These are phyloP conservation scores for Nephelium lappaceum DNA, from an alignment of 345 rosid species.

Conservation along the genomic window DNA sequence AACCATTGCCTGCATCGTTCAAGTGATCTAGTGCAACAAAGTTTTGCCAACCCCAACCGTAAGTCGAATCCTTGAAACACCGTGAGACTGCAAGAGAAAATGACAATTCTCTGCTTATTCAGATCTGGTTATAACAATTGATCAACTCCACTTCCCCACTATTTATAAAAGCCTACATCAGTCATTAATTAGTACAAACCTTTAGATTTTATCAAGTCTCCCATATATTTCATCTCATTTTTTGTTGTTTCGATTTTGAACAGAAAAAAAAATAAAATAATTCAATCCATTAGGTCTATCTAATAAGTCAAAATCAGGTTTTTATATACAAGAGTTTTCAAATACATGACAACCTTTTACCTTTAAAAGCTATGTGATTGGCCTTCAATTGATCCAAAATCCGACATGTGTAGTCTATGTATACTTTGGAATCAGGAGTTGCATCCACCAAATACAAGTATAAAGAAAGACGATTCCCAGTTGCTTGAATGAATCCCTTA, in stretches of 20 bases:
- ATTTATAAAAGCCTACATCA: too few relatives aligned
- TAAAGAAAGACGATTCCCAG: slow-evolving; percentile 27
- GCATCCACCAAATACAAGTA: slow-evolving; percentile 35
- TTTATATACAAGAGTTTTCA: background rate
- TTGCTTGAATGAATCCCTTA: slow-evolving; percentile 28
- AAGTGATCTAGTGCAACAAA: slow-evolving; percentile 30
- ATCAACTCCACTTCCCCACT: too few relatives aligned
- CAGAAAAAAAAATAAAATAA: too few relatives aligned
- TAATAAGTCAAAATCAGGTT: too few relatives aligned
- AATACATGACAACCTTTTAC: slow-evolving; percentile 22
- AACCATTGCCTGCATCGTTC: slow-evolving; percentile 9
- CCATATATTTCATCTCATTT: too few relatives aligned
- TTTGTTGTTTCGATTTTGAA: too few relatives aligned
- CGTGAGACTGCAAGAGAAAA: slow-evolving; percentile 28
- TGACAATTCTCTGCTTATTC: background rate
- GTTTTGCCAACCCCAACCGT: slow-evolving; percentile 31
- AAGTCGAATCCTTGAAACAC: slow-evolving; percentile 32
- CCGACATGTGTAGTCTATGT: slow-evolving; percentile 30
- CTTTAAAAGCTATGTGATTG: slow-evolving; percentile 31
- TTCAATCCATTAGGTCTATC: too few relatives aligned
- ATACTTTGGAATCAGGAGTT: slow-evolving; percentile 28
- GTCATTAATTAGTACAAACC: too few relatives aligned
- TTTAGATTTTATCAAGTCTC: background rate
- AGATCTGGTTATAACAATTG: background rate
- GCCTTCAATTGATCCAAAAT: slow-evolving; percentile 33